Conservation (phyloP, 306 rosid genomes). For the Fragaria nilgerrensis region DNA sequence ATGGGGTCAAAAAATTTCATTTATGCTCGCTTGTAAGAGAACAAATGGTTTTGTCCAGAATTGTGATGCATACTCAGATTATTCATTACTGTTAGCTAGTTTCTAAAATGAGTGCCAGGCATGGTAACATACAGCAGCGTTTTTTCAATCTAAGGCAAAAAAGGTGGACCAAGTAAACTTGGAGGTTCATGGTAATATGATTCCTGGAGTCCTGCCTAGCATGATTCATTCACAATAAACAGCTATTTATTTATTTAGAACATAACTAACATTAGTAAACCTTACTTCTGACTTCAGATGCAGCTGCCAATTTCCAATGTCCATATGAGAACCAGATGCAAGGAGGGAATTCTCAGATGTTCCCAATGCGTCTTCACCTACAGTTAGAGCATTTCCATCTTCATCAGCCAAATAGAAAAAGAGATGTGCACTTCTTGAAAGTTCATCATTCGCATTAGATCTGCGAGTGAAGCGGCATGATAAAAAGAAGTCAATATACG, state of each 20-base stretch:
- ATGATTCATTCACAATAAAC: slow-evolving; percentile 2
- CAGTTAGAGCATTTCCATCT: slow-evolving; percentile 55
- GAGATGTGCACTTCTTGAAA: slow-evolving; percentile 53
- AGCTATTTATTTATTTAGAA: not conserved
- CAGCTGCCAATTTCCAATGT: slow-evolving; percentile 91
- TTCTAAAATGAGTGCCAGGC: not conserved
- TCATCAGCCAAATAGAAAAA: slow-evolving; percentile 97
- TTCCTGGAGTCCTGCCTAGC: slow-evolving; percentile 1
- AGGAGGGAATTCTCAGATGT: slow-evolving; percentile 53
- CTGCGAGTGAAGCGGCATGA: slow-evolving; percentile 47
- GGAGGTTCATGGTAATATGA: not conserved
- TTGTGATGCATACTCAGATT: not conserved
- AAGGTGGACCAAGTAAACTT: slow-evolving; percentile 7
- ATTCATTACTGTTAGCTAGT: slow-evolving; percentile 1
- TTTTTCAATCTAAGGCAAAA: not conserved
- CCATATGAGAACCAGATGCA: slow-evolving; percentile 72
- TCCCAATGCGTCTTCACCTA: slow-evolving; percentile 49
- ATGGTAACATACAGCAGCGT: not conserved
- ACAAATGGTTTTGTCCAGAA: not conserved
- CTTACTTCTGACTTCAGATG: slow-evolving; percentile 86
- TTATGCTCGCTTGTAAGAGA: not conserved
- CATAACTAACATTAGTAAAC: slow-evolving; percentile 13
- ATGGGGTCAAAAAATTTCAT: not conserved
- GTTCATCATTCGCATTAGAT: slow-evolving; percentile 47
- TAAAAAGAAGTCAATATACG: slow-evolving; percentile 18